These are phyloP conservation scores for Melastoma malabathricum DNA, from an alignment of 345 rosid genomes.

Conservation along the genomic window DNA sequence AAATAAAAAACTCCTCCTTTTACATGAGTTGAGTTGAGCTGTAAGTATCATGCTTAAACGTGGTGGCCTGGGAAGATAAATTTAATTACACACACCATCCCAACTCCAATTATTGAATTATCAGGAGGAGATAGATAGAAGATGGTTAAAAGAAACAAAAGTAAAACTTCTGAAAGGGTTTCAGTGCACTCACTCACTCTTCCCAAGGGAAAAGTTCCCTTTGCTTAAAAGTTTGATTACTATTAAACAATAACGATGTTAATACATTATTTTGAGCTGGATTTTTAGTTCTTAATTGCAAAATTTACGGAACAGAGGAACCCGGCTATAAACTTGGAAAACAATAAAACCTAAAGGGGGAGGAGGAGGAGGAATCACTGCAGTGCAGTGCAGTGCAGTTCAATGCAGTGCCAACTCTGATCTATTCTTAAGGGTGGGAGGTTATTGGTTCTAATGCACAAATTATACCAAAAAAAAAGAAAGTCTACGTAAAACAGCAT, in stretches of 20 bases:
- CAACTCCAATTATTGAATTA: too few relatives aligned
- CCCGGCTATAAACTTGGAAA: slow-evolving; percentile 42
- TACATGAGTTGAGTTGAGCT: slow-evolving; percentile 24
- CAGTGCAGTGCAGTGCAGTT: too few relatives aligned
- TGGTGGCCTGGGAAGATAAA: slow-evolving; percentile 24
- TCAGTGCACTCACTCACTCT: slow-evolving; percentile 11
- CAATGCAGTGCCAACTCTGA: slow-evolving; percentile 1
- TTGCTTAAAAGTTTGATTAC: background rate
- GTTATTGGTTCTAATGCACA: too few relatives aligned
- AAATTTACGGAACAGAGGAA: slow-evolving; percentile 14
- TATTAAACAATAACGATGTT: too few relatives aligned
- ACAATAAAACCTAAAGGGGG: background rate
- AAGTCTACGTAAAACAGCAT: too few relatives aligned
- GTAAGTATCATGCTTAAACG: slow-evolving; percentile 57
- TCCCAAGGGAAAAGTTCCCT: slow-evolving; percentile 10
- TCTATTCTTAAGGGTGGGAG: slow-evolving; percentile 18
- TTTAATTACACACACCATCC: too few relatives aligned
- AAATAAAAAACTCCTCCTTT: too few relatives aligned
- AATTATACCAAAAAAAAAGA: too few relatives aligned
- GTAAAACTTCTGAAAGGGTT: background rate
- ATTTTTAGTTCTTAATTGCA: too few relatives aligned
- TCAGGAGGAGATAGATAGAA: too few relatives aligned
- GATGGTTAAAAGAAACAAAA: too few relatives aligned
- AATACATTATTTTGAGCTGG: slow-evolving; percentile 5
- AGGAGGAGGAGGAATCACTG: slow-evolving; percentile 13